Base-by-base conservation (phyloP, 2,329 filamentous ascomycete genomes). In the Chaetomiaceae sp. region DNA sequence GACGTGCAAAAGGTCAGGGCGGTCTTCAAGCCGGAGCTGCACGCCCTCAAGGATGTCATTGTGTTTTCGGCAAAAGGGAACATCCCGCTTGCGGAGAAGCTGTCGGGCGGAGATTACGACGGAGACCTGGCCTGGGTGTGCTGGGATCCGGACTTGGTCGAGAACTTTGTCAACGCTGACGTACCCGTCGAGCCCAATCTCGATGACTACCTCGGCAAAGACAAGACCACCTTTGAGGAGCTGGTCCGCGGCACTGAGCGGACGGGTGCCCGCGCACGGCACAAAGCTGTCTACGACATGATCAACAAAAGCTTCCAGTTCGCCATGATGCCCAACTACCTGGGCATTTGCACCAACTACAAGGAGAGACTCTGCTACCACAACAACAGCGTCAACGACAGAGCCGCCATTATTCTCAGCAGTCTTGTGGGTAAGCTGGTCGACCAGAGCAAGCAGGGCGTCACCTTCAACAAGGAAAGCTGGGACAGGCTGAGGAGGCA, bases 51-150 rank as follows among this genome's bases (percentile, higher is more conserved):
- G 54, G 86, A 96, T 59, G 83, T 96, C 1, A 75, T 93, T 13
- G 77, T 96, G 0, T 96, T 97, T 58, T 75, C 87, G 0, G 73
- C 72, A 0, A 78, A 76, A 53, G 86, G 86, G 0, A 63, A 75
- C 21, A 70, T 68, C 0, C 79, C 87, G 0, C 73, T 90, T 0
- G 88, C 87, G 0, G 78, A 81, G 8, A 83, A 84, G 59, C 71
- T 92, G 0, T 88, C 86, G 1, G 88, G 88, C 0, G 88, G 88
- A 0, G 88, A 92, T 60, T 92, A 90, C 55, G 87, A 92, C 57
- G 88, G 88, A 0, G 88, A 93, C 55, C 76, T 71, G n/a, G 80
- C 86, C 4, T 91, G 86, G 86, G 68, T 89, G 0, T 89, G 85
- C 60, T 92, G 85, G 85, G 86, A 91, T 23, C 69, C 73, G 0